Evolutionary conservation across 495 filamentous ascomycete genomes (phyloP), one percentile per base, ranked within the genome.

Genomic region (Penicillium cosmopolitanum): DNA sequence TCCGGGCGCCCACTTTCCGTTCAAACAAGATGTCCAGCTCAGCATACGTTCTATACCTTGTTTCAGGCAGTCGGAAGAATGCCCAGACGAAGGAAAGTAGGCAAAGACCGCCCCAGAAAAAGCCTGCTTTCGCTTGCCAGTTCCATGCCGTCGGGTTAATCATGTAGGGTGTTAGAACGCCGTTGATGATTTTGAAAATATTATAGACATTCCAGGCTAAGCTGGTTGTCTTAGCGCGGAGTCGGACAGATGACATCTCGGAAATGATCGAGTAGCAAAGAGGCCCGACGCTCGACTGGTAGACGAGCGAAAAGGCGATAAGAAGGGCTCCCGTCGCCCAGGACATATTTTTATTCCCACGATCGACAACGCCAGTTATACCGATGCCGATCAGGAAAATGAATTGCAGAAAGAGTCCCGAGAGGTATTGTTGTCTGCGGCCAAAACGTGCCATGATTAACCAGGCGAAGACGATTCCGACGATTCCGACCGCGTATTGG

Each of bases 71-170:
- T 12, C 81, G 72, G 56, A 86, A 82, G 53, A 77, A 89, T 4
- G 77, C 61, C 69, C 73, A 74, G 1, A 80, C 12, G 6, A 73
- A 60, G 9, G 68, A 73, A 8, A 78, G 28, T 1, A 69, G 31
- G 5, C 80, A 80, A 4, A 85, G 64, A 0, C 84, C 86, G 13
- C 82, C 86, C 66, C 85, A 90, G 66, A 89, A 85, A 63, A 89
- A 90, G 0, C 86, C 87, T 0, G 87, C 73, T 66, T 90, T 89
- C 1, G 86, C 86, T 51, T 80, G 78, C 73, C 87, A 74, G 58
- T 89, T 83, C 21, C 80, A 86, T 25, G 85, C 74, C 48, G 87
- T 82, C 1, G 85, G 84, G 59, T 88, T 89, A 46, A 90, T 80
- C 81, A 88, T 82, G 57, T 89, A 87, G 0, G 85, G 85, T 50